Evolutionary conservation across 2,329 filamentous ascomycete genomes (phyloP).

Genomic region (Microdochium nivale): DNA sequence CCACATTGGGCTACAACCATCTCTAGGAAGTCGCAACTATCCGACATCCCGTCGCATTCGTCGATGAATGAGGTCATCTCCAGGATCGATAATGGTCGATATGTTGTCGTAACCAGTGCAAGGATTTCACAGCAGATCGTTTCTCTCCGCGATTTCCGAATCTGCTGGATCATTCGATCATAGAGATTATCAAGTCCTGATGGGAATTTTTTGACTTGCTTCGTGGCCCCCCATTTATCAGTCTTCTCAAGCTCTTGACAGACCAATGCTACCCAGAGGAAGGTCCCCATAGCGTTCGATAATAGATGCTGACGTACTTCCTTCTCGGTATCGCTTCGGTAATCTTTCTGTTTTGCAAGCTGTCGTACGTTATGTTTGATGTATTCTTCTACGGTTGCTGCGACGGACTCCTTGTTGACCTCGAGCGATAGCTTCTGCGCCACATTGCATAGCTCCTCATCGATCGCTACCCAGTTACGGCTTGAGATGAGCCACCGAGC

Average conservation of each 20-base stretch:
- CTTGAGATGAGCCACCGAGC: constrained; percentile 33
- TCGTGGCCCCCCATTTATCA: too few relatives aligned
- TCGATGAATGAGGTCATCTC: too few relatives aligned
- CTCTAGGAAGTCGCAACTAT: too few relatives aligned
- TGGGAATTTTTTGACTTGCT: too few relatives aligned
- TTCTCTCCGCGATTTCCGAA: too few relatives aligned
- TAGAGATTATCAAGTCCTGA: too few relatives aligned
- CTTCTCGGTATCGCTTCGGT: not conserved
- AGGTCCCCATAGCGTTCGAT: constrained; percentile 25
- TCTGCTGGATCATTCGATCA: too few relatives aligned
- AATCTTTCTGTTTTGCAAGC: not conserved
- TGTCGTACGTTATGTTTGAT: constrained; percentile 21
- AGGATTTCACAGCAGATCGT: too few relatives aligned
- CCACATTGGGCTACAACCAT: too few relatives aligned
- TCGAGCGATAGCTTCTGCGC: constrained; percentile 16
- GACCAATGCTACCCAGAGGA: constrained; percentile 33
- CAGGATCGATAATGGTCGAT: too few relatives aligned
- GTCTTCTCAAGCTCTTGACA: constrained; percentile 17
- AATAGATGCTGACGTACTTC: not conserved
- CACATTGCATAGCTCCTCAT: constrained; percentile 21
- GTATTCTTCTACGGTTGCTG: constrained; percentile 22
- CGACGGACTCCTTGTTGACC: constrained; percentile 23
- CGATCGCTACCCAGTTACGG: constrained; percentile 29
- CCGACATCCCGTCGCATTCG: too few relatives aligned
- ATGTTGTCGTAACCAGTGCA: too few relatives aligned